Percentiles rank a stretch among this genome's conserved stretches.
phyloP scores from a whole-genome alignment of 345 rosid genomes.

The Carallia brachiata region DNA sequence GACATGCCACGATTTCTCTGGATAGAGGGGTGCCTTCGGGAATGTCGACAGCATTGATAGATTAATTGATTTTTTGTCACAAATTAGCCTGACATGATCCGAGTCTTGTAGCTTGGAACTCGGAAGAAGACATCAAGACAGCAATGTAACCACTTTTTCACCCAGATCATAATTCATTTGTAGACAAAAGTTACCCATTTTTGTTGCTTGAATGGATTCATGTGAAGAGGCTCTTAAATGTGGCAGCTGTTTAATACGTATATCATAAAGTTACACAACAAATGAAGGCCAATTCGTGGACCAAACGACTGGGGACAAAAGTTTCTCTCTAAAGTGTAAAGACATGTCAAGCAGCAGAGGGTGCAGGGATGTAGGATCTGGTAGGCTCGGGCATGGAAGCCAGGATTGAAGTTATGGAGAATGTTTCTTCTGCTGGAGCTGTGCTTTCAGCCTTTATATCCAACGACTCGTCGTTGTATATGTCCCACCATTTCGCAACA shows the following conservation, averaged over 20 bases:
- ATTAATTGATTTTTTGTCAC: no score
- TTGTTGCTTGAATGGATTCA: neutral
- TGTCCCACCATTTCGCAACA: slow-evolving; percentile 21
- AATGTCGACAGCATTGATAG: no score
- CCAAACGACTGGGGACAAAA: no score
- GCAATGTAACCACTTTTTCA: neutral
- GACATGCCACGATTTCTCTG: no score
- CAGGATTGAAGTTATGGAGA: slow-evolving; percentile 41
- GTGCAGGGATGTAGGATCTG: slow-evolving; percentile 55
- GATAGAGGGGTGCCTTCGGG: no score
- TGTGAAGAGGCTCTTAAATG: no score
- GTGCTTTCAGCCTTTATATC: slow-evolving; percentile 14
- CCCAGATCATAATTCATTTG: neutral
- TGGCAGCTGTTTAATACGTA: neutral
- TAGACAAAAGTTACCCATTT: neutral
- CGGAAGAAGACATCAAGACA: no score
- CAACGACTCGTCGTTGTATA: slow-evolving; percentile 19
- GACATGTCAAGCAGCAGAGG: slow-evolving; percentile 57
- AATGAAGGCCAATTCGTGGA: neutral
- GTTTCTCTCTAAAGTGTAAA: no score
- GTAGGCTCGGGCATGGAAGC: slow-evolving; percentile 55
- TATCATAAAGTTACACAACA: neutral
- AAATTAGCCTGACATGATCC: no score
- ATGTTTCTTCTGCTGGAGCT: slow-evolving; percentile 33
- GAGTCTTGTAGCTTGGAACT: no score